Percentiles rank a stretch among this genome's conserved stretches.
Conservation (phyloP, 164 flowering plant species). For the Vitis labrusca region DNA sequence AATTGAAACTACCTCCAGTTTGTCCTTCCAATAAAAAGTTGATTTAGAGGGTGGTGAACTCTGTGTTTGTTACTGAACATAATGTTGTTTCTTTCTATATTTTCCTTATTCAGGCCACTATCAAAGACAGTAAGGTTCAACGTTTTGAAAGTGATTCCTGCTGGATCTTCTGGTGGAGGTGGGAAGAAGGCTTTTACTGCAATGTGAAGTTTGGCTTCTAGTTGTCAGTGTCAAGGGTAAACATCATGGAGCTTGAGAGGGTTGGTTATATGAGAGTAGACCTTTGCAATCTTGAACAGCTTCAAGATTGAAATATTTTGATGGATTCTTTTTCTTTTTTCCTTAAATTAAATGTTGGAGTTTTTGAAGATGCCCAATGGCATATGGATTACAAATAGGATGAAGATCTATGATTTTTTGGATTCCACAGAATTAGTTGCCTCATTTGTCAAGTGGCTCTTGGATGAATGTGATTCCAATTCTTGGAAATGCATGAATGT, state of each 20-base stretch:
- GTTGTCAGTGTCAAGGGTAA: neutral
- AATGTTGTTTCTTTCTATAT: neutral
- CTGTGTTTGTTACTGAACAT: neutral
- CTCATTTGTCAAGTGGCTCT: neutral
- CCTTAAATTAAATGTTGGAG: neutral
- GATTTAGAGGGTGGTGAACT: no score
- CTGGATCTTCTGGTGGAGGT: slow-evolving; percentile 58
- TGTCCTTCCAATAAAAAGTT: neutral
- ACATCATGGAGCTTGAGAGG: neutral
- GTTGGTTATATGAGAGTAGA: neutral
- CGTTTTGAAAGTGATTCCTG: slow-evolving; percentile 64
- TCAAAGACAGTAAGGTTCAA: slow-evolving; percentile 78
- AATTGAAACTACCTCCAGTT: neutral
- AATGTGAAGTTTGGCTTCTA: slow-evolving; percentile 20
- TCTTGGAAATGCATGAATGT: no score
- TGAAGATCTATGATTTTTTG: neutral
- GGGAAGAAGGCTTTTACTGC: slow-evolving; percentile 67
- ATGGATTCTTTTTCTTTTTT: neutral
- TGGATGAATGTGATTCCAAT: neutral
- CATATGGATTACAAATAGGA: neutral
- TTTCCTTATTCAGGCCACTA: slow-evolving; percentile 40
- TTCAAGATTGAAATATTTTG: neutral
- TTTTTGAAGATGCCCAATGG: neutral
- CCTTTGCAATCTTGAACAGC: neutral
- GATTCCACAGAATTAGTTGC: neutral